phyloP scores from a whole-genome alignment of 164 flowering plant genomes.

The Macadamia tetraphylla region DNA sequence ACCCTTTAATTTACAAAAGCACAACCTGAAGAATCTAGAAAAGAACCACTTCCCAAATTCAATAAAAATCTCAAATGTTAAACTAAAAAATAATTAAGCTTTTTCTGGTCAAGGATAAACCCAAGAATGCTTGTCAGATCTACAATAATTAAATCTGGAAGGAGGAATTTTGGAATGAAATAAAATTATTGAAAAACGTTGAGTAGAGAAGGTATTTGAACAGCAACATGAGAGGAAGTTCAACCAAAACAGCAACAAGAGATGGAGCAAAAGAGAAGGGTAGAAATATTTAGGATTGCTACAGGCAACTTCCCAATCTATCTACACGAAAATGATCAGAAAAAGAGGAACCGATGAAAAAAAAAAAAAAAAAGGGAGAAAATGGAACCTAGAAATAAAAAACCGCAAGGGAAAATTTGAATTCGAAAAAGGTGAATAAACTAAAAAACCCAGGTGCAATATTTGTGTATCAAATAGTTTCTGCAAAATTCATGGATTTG shows the following conservation, averaged over 20 bases:
- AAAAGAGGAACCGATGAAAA: not conserved
- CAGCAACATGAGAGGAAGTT: not conserved
- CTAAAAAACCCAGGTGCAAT: conserved; percentile 14
- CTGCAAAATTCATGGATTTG: no score
- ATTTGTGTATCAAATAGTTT: not conserved
- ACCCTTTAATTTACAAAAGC: conserved; percentile 23
- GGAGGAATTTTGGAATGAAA: not conserved
- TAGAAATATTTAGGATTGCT: not conserved
- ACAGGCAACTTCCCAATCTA: not conserved
- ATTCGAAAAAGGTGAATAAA: not conserved
- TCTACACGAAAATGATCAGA: no score
- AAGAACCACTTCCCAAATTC: conserved; percentile 27
- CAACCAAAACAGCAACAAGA: no score
- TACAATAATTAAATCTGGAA: not conserved
- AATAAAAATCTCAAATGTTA: conserved; percentile 8
- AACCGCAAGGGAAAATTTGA: conserved; percentile 7
- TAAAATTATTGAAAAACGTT: no score
- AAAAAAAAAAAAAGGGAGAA: not conserved
- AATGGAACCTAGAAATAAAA: conserved; percentile 4
- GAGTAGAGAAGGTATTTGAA: not conserved
- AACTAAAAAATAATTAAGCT: not conserved
- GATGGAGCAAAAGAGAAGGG: not conserved
- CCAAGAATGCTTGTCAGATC: conserved; percentile 19
- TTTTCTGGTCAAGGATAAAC: conserved; percentile 5
- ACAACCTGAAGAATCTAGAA: conserved; percentile 43